Conservation (phyloP, 2,329 filamentous ascomycete genomes). For the Daldinia eschscholtzii region DNA sequence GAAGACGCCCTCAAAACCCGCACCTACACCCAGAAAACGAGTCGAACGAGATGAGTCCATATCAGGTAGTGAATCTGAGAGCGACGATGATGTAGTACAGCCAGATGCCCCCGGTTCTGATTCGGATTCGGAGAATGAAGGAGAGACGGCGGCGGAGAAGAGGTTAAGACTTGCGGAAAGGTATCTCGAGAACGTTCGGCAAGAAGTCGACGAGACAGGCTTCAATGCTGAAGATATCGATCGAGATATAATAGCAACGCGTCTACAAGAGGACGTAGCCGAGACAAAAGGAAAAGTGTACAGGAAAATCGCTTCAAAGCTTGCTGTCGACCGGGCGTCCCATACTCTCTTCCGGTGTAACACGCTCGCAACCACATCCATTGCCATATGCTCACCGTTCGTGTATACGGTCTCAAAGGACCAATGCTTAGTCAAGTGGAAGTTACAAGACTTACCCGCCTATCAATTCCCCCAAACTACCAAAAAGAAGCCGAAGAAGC, state of each 20-base stretch:
- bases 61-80: slow-evolving; percentile 83
- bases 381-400: slow-evolving; percentile 83
- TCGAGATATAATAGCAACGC: slow-evolving; percentile 88
- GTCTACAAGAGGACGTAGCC: slow-evolving; percentile 90
- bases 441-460: slow-evolving; percentile 75
- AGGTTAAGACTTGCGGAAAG: slow-evolving; percentile 88
- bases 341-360: slow-evolving; percentile 84
- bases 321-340: slow-evolving; percentile 76
- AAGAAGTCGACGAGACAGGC: slow-evolving; percentile 80
- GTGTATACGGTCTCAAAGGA: slow-evolving; percentile 93
- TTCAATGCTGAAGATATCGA: slow-evolving; percentile 97
- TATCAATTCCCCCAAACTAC: slow-evolving; percentile 72
- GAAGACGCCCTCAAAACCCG: slow-evolving; percentile 53
- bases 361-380: slow-evolving; percentile 80
- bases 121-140: slow-evolving; percentile 77
- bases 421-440: slow-evolving; percentile 88
- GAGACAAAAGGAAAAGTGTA: slow-evolving; percentile 93
- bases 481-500: slow-evolving; percentile 69
- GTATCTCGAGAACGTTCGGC: slow-evolving; percentile 90
- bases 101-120: slow-evolving; percentile 62
- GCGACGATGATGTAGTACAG: slow-evolving; percentile 66
- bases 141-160: slow-evolving; percentile 90
- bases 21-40: slow-evolving; percentile 60
- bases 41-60: slow-evolving; percentile 77
- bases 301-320: slow-evolving; percentile 78